Evolutionary conservation across 306 rosid genomes (phyloP).

Genomic region (Argentina anserina): DNA sequence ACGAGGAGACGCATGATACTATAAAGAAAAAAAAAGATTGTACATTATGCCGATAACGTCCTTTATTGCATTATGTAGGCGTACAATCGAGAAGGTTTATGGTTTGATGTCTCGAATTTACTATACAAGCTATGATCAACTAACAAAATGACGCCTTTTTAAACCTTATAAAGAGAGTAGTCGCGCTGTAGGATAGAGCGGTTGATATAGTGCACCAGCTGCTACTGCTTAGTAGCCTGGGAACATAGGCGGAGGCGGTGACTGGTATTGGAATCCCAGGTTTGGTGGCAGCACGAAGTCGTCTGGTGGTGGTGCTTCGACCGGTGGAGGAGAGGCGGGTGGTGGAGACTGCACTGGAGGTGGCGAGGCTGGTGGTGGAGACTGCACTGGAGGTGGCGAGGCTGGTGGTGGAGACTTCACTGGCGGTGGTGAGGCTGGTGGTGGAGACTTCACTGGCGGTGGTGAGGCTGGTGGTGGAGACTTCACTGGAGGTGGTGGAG

Average conservation of each 20-base stretch:
- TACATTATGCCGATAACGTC: conserved; percentile 9
- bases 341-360: conserved; percentile 11
- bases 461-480: conserved; percentile 14
- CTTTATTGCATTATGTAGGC: conserved; percentile 20
- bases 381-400: conserved; percentile 9
- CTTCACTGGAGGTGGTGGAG: conserved; percentile 7
- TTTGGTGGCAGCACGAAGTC: conserved; percentile 26
- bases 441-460: not conserved
- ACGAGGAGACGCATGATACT: not conserved
- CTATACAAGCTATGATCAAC: conserved; percentile 22
- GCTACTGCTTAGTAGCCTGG: conserved; percentile 28
- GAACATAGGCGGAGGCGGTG: conserved; percentile 38
- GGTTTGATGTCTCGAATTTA: conserved; percentile 7
- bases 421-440: conserved; percentile 2
- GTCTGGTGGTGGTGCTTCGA: conserved; percentile 14
- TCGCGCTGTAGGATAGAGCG: not conserved
- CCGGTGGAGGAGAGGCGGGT: conserved; percentile 9
- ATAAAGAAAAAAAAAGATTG: not conserved
- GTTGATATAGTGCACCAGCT: not conserved
- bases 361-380: conserved; percentile 18
- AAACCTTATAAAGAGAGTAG: conserved; percentile 19
- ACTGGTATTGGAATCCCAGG: conserved; percentile 30
- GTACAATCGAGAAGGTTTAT: conserved; percentile 16
- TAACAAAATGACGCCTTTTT: conserved; percentile 29
- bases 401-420: conserved; percentile 3